phyloP scores from a whole-genome alignment of 2,329 filamentous ascomycete genomes.

The Epichloe glyceriae region DNA sequence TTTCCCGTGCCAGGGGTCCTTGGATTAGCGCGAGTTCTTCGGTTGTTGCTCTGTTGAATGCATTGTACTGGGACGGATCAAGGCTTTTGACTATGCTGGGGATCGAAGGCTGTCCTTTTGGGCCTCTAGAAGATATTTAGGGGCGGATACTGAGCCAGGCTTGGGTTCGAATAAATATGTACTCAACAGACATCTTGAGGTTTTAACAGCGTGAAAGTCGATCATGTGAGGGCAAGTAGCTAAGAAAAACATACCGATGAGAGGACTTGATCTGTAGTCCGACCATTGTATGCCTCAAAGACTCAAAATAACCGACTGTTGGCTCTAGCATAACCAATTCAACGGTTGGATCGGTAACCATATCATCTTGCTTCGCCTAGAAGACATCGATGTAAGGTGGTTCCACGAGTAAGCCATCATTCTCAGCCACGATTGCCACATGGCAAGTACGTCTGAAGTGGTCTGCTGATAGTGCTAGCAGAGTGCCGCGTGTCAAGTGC shows the following conservation, averaged over 20 bases:
- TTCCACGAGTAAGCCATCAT: conserved; percentile 36
- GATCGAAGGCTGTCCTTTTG: neutral
- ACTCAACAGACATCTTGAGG: conserved; percentile 40
- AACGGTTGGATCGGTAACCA: conserved; percentile 52
- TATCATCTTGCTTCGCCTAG: conserved; percentile 47
- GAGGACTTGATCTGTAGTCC: conserved; percentile 50
- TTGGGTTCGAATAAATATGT: conserved; percentile 45
- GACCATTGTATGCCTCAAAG: conserved; percentile 56
- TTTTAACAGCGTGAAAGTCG: neutral
- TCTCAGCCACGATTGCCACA: conserved; percentile 59
- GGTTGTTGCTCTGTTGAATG: conserved; percentile 56
- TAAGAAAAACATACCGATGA: conserved; percentile 36
- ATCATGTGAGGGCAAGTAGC: neutral
- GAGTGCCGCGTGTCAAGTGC: conserved; percentile 36
- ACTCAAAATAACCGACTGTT: conserved; percentile 62
- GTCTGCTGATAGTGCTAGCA: conserved; percentile 45
- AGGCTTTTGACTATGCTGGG: conserved; percentile 27
- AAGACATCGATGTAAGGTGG: conserved; percentile 50
- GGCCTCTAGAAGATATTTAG: conserved; percentile 17
- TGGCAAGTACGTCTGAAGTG: conserved; percentile 52
- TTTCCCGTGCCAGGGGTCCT: conserved; percentile 69
- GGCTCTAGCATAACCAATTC: conserved; percentile 73
- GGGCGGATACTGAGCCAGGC: conserved; percentile 12
- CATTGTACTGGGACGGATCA: conserved; percentile 58
- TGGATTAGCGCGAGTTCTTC: conserved; percentile 66